phyloP scores from a whole-genome alignment of 2,329 filamentous ascomycete genomes.

The Acrocalymma vagum region DNA sequence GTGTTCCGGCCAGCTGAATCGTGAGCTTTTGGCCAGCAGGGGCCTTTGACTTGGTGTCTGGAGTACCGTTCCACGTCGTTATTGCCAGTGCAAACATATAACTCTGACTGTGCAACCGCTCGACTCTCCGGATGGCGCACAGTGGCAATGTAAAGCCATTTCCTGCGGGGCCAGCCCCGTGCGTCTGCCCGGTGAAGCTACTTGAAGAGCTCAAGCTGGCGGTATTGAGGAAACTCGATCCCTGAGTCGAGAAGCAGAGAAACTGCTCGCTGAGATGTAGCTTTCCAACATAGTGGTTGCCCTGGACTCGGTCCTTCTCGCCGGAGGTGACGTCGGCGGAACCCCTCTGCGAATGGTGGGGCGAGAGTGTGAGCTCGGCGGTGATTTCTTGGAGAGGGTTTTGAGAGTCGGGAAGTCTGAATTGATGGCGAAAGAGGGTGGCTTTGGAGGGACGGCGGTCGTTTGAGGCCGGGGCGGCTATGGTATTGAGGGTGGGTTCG shows the following conservation, averaged over 20 bases:
- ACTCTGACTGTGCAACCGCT: conserved; percentile 90
- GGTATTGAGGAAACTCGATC: conserved; percentile 83
- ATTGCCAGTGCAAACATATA: conserved; percentile 93
- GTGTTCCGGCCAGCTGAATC: conserved; percentile 87
- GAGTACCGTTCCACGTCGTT: conserved; percentile 85
- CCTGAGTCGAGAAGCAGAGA: conserved; percentile 95
- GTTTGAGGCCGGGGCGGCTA: conserved; percentile 70
- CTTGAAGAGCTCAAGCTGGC: conserved; percentile 82
- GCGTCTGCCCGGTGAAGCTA: conserved; percentile 89
- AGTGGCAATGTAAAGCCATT: conserved; percentile 96
- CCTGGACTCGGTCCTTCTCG: conserved; percentile 73
- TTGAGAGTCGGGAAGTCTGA: conserved; percentile 91
- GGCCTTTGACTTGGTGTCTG: conserved; percentile 52
- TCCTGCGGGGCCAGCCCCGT: conserved; percentile 89
- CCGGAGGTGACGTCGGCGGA: conserved; percentile 54
- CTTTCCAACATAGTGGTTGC: conserved; percentile 90
- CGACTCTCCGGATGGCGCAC: conserved; percentile 89
- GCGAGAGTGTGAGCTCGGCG: conserved; percentile 86
- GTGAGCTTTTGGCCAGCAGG: conserved; percentile 82
- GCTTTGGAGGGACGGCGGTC: conserved; percentile 90
- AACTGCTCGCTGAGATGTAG: conserved; percentile 94
- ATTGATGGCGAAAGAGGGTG: conserved; percentile 93
- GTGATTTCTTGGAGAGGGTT: conserved; percentile 96
- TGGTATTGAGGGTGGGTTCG: conserved; percentile 79
- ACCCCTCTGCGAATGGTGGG: conserved; percentile 66